phyloP scores from a whole-genome alignment of 1,284 basidiomycete species.

The Fomitiporia mediterranea region DNA sequence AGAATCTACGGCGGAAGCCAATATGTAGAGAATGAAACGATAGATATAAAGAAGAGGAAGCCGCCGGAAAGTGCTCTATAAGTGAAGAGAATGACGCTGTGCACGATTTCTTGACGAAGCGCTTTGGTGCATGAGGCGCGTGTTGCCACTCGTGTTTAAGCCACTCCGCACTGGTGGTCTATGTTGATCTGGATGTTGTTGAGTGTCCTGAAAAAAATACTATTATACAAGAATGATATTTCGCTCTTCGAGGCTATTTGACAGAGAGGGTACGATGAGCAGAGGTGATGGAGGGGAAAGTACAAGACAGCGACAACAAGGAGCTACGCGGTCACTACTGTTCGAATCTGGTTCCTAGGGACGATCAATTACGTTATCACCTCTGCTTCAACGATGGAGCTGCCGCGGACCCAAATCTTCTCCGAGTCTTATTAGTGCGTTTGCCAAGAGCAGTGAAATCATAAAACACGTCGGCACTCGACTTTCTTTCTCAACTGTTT shows the following conservation, averaged over 20 bases:
- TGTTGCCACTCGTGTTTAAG: not conserved
- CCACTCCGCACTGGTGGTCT: not conserved
- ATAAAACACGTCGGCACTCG: too few species aligned
- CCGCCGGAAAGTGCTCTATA: not conserved
- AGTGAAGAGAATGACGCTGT: constrained; percentile 5
- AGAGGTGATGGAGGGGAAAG: not conserved
- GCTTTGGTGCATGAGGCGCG: constrained; percentile 11
- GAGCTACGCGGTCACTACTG: not conserved
- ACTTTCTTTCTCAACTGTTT: constrained; percentile 3
- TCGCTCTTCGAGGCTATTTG: too few species aligned
- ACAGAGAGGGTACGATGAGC: not conserved
- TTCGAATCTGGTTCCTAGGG: not conserved
- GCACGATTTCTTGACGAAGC: not conserved
- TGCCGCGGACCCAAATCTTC: not conserved
- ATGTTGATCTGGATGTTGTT: not conserved
- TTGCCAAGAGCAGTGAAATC: too few species aligned
- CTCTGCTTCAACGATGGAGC: not conserved
- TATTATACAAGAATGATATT: not conserved
- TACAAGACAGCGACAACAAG: not conserved
- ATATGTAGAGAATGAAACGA: not conserved
- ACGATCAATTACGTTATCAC: not conserved
- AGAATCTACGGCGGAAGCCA: constrained; percentile 1
- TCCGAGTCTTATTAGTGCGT: too few species aligned
- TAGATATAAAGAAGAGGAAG: constrained; percentile 7
- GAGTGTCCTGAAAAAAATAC: not conserved